Evolutionary conservation across 495 filamentous ascomycete genomes (phyloP), one percentile per base, ranked within the genome.

Genomic region (Xylaria acuta): DNA sequence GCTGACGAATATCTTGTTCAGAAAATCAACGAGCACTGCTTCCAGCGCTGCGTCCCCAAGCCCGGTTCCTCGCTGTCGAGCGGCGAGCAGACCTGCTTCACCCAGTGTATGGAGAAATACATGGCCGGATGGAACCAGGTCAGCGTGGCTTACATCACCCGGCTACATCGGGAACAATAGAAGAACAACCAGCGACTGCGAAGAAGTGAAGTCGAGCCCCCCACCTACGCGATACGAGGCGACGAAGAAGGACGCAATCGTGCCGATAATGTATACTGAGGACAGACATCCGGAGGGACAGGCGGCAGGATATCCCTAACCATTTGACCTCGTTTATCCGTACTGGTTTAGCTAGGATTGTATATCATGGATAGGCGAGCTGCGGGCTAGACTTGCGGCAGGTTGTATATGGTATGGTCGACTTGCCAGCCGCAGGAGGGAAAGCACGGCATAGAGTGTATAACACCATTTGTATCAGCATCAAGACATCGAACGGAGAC

Each of bases 1-100:
- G 30, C 49, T 72, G n/a, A 67, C 69, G 63, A 18, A 56, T 27
- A 3, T 71, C 49, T 62, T 32, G n/a, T 5, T 36, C 74, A 98
- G 96, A 97, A 94, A 92, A 87, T 98, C 82, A 97, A 98, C 87
- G 90, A 95, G 80, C 91, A 97, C 86, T 99, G 96, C 88, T 98
- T 97, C 89, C 90, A 95, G 45, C 91, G 91, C 79, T 99, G 96
- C 84, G 85, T 99, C 51, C 91, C 95, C 36, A 90, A 94, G 75
- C 96, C 96, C 66, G 92, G 94, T 67, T 82, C 86, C 64, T 92
- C 91, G 51, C 83, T 98, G 60, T 94, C 93, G 45, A 86, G 85
- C 76, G 90, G 94, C 83, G 89, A 91, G 74, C 80, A 86, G 81
- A 85, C 87, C 56, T 99, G 96, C 87, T 87, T 95, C 71, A 92